Evolutionary conservation across 768 basidiomycete species (phyloP).

Genomic region (Gloeopeniophorella convolvens): DNA sequence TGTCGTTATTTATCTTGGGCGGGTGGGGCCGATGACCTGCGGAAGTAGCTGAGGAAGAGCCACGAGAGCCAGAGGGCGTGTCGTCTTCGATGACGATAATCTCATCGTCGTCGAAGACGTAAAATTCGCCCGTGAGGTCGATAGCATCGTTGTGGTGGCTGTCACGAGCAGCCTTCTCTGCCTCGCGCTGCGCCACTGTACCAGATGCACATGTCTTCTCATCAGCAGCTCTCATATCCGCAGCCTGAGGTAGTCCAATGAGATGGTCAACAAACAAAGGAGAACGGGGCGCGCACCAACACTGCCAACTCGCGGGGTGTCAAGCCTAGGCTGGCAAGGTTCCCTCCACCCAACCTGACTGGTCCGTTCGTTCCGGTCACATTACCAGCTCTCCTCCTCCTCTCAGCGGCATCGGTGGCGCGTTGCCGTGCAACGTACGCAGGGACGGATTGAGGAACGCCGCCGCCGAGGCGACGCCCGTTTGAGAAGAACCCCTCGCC

Average conservation of each 20-base stretch:
- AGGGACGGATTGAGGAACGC: conserved; percentile 62
- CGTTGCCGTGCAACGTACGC: conserved; percentile 56
- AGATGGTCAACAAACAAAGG: background rate
- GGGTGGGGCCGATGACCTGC: too few species aligned
- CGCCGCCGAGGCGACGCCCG: conserved; percentile 65
- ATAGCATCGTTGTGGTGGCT: conserved; percentile 56
- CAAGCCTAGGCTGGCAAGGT: conserved; percentile 34
- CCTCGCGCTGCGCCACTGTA: conserved; percentile 48
- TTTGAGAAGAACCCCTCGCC: conserved; percentile 86
- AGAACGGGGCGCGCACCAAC: conserved; percentile 39
- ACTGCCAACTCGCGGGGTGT: conserved; percentile 70
- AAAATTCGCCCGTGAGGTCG: conserved; percentile 45
- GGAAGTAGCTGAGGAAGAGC: conserved; percentile 24
- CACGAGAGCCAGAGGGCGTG: conserved; percentile 16
- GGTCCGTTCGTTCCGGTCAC: conserved; percentile 45
- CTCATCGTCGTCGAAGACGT: conserved; percentile 21
- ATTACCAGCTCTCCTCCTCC: conserved; percentile 42
- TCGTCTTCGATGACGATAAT: conserved; percentile 27
- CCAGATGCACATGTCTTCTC: conserved; percentile 71
- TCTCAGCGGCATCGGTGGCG: conserved; percentile 78
- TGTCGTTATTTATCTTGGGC: background rate
- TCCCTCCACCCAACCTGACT: conserved; percentile 50
- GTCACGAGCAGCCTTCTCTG: conserved; percentile 60
- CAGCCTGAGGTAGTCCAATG: conserved; percentile 52
- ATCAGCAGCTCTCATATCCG: conserved; percentile 70